Percentiles rank a stretch among this genome's conserved stretches.
phyloP scores from a whole-genome alignment of 371 early-diverging fungal species.

The Entomophthora muscae region DNA sequence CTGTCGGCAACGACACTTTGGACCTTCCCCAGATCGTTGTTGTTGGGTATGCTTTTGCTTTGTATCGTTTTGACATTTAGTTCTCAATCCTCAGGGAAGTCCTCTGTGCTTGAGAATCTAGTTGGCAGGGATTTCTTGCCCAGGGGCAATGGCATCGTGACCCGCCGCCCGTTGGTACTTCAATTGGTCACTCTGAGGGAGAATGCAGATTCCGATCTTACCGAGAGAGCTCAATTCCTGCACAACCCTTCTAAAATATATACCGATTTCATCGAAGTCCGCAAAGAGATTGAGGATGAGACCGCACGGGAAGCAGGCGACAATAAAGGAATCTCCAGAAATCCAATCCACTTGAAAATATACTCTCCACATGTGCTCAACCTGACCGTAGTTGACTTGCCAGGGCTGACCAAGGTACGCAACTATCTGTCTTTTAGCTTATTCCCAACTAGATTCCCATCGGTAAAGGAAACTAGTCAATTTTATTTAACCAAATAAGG shows the following conservation, averaged over 20 bases:
- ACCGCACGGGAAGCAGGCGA: slow-evolving; percentile 68
- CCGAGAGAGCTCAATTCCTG: slow-evolving; percentile 54
- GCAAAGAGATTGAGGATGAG: slow-evolving; percentile 76
- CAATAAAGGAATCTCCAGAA: slow-evolving; percentile 72
- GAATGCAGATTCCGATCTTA: slow-evolving; percentile 14
- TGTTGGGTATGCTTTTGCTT: slow-evolving; percentile 36
- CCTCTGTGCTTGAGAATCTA: slow-evolving; percentile 79
- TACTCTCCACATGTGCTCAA: slow-evolving; percentile 72
- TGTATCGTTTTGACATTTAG: slow-evolving; percentile 20
- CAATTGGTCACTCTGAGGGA: slow-evolving; percentile 55
- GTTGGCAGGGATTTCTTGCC: slow-evolving; percentile 85
- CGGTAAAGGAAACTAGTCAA: slow-evolving; percentile 14
- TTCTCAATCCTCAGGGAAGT: slow-evolving; percentile 83
- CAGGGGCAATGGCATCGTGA: slow-evolving; percentile 81
- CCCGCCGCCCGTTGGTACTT: slow-evolving; percentile 80
- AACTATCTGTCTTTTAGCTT: background rate
- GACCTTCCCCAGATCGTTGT: slow-evolving; percentile 86
- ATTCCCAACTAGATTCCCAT: slow-evolving; percentile 19
- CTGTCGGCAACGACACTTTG: slow-evolving; percentile 57
- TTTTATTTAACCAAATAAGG: slow-evolving; percentile 20
- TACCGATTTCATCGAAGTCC: slow-evolving; percentile 64
- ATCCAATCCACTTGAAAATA: slow-evolving; percentile 80
- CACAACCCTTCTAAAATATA: slow-evolving; percentile 58
- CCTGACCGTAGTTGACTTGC: slow-evolving; percentile 84
- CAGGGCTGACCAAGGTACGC: slow-evolving; percentile 74